These are phyloP conservation scores for Stephania cephalantha DNA, from an alignment of 164 flowering plant species.

Conservation along the genomic window DNA sequence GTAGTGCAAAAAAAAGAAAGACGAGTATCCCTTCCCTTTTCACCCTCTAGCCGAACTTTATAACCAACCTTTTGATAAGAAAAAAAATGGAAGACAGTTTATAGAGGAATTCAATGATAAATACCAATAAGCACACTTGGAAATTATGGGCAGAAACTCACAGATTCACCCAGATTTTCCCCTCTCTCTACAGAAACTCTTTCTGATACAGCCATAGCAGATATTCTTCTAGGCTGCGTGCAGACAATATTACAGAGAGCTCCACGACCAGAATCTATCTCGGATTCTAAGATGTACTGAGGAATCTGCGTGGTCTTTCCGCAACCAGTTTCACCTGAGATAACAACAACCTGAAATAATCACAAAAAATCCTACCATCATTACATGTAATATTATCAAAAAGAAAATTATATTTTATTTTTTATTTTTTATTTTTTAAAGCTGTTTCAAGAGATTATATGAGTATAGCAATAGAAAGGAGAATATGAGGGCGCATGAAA, in stretches of 20 bases:
- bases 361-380: slow-evolving; percentile 6
- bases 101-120: not conserved
- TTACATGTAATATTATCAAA: not conserved
- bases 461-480: not conserved
- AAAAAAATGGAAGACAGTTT: slow-evolving; percentile 9
- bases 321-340: slow-evolving; percentile 99
- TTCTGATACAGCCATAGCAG: slow-evolving; percentile 96
- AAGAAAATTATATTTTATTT: not conserved
- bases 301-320: slow-evolving; percentile 99
- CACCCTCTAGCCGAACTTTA: slow-evolving; percentile 92
- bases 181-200: slow-evolving; percentile 96
- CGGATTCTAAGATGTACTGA: slow-evolving; percentile 90
- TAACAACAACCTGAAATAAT: slow-evolving; percentile 64
- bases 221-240: slow-evolving; percentile 96
- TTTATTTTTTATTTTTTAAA: not conserved
- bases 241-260: slow-evolving; percentile 81
- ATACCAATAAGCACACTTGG: not conserved
- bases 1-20: slow-evolving; percentile 98
- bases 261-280: slow-evolving; percentile 63
- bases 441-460: not conserved
- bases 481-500: not conserved
- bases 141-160: slow-evolving; percentile 32
- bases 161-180: slow-evolving; percentile 86
- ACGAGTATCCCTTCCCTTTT: slow-evolving; percentile 86
- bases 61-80: slow-evolving; percentile 67